These are phyloP conservation scores for Neonectria neomacrospora DNA, from an alignment of 2,329 filamentous ascomycete species.

Conservation along the genomic window DNA sequence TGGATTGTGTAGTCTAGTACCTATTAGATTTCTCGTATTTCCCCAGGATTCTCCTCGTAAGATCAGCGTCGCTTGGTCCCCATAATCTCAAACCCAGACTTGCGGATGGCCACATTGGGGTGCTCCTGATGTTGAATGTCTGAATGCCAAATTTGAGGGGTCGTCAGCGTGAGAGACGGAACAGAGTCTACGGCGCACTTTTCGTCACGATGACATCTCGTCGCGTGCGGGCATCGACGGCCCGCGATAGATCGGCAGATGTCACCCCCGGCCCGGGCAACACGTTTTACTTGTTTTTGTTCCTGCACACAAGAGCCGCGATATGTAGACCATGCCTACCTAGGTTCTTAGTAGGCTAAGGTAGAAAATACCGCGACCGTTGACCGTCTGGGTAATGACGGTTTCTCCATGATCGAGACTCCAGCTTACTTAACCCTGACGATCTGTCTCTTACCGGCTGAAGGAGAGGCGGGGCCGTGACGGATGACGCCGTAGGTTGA, in stretches of 20 bases:
- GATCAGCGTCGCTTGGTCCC: slow-evolving; percentile 5
- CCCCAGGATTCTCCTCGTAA: slow-evolving; percentile 22
- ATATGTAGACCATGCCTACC: background rate
- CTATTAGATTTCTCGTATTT: slow-evolving; percentile 22
- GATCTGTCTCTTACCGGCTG: slow-evolving; percentile 13
- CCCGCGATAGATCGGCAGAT: background rate
- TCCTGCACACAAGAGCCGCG: background rate
- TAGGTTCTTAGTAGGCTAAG: background rate
- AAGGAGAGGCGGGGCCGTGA: slow-evolving; percentile 17
- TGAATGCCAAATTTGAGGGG: background rate
- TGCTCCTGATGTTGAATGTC: background rate
- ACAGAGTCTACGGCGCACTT: slow-evolving; percentile 7
- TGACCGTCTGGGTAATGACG: slow-evolving; percentile 4
- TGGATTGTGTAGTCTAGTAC: background rate
- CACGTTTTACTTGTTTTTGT: background rate
- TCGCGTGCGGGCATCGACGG: slow-evolving; percentile 2
- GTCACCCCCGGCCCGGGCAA: background rate
- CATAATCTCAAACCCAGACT: background rate
- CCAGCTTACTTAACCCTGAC: slow-evolving; percentile 8
- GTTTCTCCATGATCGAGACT: slow-evolving; percentile 10
- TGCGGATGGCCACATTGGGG: background rate
- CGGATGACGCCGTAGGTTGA: slow-evolving; percentile 15
- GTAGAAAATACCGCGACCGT: slow-evolving; percentile 18
- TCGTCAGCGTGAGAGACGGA: background rate
- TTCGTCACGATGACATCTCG: slow-evolving; percentile 3